Base-by-base conservation (phyloP, 208 protist genomes). In the Wallacemonas rigidus region DNA sequence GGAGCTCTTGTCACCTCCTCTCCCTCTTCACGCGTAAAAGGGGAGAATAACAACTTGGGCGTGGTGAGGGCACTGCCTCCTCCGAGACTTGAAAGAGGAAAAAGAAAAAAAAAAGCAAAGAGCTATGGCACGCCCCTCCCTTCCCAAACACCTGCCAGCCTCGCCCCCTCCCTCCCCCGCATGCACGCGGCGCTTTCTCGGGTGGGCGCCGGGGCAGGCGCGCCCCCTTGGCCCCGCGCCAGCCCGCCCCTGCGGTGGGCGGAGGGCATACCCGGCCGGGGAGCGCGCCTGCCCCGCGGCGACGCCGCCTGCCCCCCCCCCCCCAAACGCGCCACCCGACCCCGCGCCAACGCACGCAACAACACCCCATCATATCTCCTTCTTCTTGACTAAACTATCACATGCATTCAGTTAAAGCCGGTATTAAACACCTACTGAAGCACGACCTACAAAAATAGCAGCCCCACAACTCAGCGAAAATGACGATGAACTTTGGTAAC, bases 401-500 rank as follows among this genome's bases (percentile, higher is more conserved):
- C 60, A n/a, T 4, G 4, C 12, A 35, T 26, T 3, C 1, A 65
- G 60, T 45, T 50, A 36, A 57, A 65, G 12, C 38, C 26, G 60
- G 60, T n/a, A 50, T 50, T 48, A 41, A 38, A 41, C 60, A 41
- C 60, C 50, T 50, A 65, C 60, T 65, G 60, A 65, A 65, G 60
- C 43, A 65, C 38, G 54, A 65, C 60, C 60, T 38, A 26, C 26
- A 50, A 50, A 45, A 51, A 8, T 65, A 65, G 60, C 36, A 65
- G 36, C 14, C n/a, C 38, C 65, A 8, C 53, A 8, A 40, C 65
- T 35, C 65, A 5, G 45, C 45, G 43, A 90, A 86, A 72, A 91
- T 92, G 90, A 95, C 90, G 44, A 92, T 95, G 90, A 95, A 91
- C 75, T 95, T 95, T 76, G 90, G 86, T 58, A 91, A 92, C 57